A percentile compares a stretch with the other conserved stretches of the same genome.
These are phyloP conservation scores for Globisporangium cederbergense DNA, from an alignment of 352 stramenopile genomes.

Conservation along the genomic window DNA sequence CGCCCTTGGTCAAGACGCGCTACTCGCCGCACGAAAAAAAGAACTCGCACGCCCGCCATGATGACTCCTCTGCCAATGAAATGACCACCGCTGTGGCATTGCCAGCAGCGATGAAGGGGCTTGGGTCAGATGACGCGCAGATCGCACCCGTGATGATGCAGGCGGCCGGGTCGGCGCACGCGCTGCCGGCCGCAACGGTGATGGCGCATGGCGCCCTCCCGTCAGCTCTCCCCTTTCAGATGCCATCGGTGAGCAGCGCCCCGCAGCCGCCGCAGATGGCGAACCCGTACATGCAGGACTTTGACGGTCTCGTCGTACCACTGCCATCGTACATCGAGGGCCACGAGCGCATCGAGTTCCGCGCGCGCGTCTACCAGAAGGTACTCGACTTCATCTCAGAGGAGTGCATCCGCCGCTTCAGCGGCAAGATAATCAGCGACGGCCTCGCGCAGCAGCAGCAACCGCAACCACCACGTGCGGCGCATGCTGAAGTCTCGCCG, in stretches of 20 bases:
- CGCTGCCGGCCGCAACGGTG: not conserved
- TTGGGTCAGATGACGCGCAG: not conserved
- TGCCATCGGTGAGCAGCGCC: not conserved
- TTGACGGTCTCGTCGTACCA: slow-evolving; percentile 77
- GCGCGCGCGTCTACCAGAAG: slow-evolving; percentile 78
- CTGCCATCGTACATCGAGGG: slow-evolving; percentile 73
- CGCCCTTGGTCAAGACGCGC: slow-evolving; percentile 11
- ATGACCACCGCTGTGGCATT: too few species aligned
- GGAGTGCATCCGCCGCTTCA: slow-evolving; percentile 63
- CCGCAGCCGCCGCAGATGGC: slow-evolving; percentile 52
- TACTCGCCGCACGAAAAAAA: slow-evolving; percentile 27
- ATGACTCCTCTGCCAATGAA: not conserved
- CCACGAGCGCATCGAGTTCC: slow-evolving; percentile 69
- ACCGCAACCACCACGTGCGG: not conserved
- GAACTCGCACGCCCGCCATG: not conserved
- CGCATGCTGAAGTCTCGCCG: not conserved
- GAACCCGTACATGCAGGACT: slow-evolving; percentile 63
- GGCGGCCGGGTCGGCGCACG: slow-evolving; percentile 2
- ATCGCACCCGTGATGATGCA: slow-evolving; percentile 14
- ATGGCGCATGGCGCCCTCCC: not conserved
- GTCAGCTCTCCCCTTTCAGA: too few species aligned
- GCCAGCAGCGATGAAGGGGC: not conserved
- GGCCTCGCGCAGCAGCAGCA: not conserved
- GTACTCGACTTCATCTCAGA: slow-evolving; percentile 82
- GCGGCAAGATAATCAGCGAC: slow-evolving; percentile 14